Conservation (phyloP, 768 basidiomycete genomes). For the Agaricus sinodeliciosus region DNA sequence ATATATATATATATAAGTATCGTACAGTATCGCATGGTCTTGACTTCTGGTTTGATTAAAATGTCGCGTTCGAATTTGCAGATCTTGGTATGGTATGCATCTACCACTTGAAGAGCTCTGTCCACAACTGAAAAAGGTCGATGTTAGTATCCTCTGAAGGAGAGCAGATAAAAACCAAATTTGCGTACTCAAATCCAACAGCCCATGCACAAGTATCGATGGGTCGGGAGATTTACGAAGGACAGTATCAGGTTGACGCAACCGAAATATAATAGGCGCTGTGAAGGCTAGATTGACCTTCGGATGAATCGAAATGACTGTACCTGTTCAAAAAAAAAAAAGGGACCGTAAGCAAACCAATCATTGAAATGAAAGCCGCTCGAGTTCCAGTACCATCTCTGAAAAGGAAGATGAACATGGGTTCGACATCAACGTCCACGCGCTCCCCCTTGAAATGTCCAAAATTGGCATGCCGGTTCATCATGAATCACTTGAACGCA, state of each 20-base stretch:
- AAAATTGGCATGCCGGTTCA: slow-evolving; percentile 13
- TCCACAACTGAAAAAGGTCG: slow-evolving; percentile 48
- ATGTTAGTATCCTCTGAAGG: neutral
- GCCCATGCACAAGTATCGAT: slow-evolving; percentile 59
- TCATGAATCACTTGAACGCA: slow-evolving; percentile 4
- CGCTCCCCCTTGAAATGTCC: slow-evolving; percentile 38
- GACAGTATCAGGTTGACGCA: slow-evolving; percentile 52
- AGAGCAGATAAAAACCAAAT: neutral
- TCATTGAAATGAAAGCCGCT: neutral
- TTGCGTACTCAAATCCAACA: slow-evolving; percentile 51
- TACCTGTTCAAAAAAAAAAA: slow-evolving; percentile 32
- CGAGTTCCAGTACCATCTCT: slow-evolving; percentile 42
- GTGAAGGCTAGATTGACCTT: slow-evolving; percentile 41
- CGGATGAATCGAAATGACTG: slow-evolving; percentile 54
- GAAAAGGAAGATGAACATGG: slow-evolving; percentile 64
- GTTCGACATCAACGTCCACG: slow-evolving; percentile 49
- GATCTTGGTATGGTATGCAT: slow-evolving; percentile 60
- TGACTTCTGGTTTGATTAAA: slow-evolving; percentile 53
- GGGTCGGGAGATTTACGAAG: slow-evolving; percentile 59
- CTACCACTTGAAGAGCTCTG: slow-evolving; percentile 58
- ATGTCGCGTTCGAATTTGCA: slow-evolving; percentile 54
- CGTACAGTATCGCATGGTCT: slow-evolving; percentile 53
- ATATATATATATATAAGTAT: neutral
- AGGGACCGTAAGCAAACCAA: neutral
- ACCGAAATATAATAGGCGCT: slow-evolving; percentile 48